phyloP scores from a whole-genome alignment of 139 green algal species.

The Chlamydomonas schloesseri region DNA sequence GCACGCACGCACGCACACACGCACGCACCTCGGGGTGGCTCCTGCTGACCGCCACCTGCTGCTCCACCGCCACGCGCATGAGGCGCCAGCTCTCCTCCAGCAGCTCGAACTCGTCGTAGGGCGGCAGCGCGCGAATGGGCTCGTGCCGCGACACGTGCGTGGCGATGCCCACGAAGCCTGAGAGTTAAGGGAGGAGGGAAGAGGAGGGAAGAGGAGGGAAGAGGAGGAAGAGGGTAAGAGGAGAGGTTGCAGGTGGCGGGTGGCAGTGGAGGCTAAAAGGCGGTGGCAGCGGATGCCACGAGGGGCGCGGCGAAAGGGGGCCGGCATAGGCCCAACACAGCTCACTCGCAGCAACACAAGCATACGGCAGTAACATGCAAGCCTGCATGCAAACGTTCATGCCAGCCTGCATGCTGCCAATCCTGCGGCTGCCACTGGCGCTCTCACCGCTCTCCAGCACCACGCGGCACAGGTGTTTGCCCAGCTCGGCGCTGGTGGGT shows the following conservation, averaged over 20 bases:
- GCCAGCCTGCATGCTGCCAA: too few species aligned
- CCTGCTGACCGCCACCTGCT: slow-evolving; percentile 43
- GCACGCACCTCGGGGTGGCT: slow-evolving; percentile 25
- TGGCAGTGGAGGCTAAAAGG: too few species aligned
- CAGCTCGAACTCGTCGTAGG: slow-evolving; percentile 57
- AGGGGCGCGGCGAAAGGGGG: too few species aligned
- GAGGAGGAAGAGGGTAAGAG: not conserved
- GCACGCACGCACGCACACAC: too few species aligned
- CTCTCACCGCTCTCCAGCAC: slow-evolving; percentile 38
- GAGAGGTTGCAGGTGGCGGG: not conserved
- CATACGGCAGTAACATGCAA: too few species aligned
- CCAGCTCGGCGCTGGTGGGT: not conserved
- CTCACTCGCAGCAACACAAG: too few species aligned
- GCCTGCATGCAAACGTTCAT: not conserved
- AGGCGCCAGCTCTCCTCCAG: slow-evolving; percentile 52
- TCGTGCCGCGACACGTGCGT: slow-evolving; percentile 37
- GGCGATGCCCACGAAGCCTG: slow-evolving; percentile 55
- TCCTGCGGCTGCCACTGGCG: too few species aligned
- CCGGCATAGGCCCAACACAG: too few species aligned
- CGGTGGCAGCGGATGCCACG: too few species aligned
- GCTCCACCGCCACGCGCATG: slow-evolving; percentile 43
- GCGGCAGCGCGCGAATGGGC: slow-evolving; percentile 37
- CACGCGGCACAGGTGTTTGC: slow-evolving; percentile 1
- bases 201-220: not conserved
- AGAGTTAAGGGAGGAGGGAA: not conserved